These are phyloP conservation scores for Platismatia glauca DNA, from an alignment of 495 filamentous ascomycete species.

Conservation along the genomic window DNA sequence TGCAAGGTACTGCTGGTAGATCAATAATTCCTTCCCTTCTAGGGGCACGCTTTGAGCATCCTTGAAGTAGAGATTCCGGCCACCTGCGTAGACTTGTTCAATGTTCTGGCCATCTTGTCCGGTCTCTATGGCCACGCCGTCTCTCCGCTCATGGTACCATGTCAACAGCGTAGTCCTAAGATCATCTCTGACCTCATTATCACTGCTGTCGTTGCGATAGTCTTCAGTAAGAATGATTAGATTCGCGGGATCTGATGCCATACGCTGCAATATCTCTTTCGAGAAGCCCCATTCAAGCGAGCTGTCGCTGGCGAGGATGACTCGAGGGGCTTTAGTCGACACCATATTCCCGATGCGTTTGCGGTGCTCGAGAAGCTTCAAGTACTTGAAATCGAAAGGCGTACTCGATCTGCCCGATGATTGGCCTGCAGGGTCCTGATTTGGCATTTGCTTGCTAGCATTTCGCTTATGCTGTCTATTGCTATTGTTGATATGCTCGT, in stretches of 20 bases:
- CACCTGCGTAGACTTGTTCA: slow-evolving; percentile 56
- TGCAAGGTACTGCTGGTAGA: slow-evolving; percentile 87
- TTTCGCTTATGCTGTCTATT: slow-evolving; percentile 37
- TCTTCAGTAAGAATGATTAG: slow-evolving; percentile 75
- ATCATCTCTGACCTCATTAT: slow-evolving; percentile 30
- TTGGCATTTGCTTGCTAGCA: slow-evolving; percentile 30
- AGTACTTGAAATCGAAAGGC: slow-evolving; percentile 84
- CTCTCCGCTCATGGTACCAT: slow-evolving; percentile 60
- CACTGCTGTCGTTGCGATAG: slow-evolving; percentile 1
- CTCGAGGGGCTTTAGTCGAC: slow-evolving; percentile 45
- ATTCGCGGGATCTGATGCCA: slow-evolving; percentile 69
- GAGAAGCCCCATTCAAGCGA: slow-evolving; percentile 95
- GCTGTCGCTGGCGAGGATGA: slow-evolving; percentile 84
- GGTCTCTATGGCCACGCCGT: slow-evolving; percentile 53
- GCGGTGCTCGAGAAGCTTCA: slow-evolving; percentile 69
- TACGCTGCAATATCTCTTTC: slow-evolving; percentile 63
- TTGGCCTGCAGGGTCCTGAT: slow-evolving; percentile 34
- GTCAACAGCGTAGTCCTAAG: slow-evolving; percentile 57
- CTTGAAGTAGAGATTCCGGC: slow-evolving; percentile 50
- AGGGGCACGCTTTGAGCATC: slow-evolving; percentile 55
- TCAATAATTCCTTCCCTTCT: slow-evolving; percentile 59
- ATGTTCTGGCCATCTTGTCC: slow-evolving; percentile 49
- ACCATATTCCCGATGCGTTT: slow-evolving; percentile 62
- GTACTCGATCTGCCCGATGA: slow-evolving; percentile 42
- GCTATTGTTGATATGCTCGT: slow-evolving; percentile 43